phyloP scores from a whole-genome alignment of 768 basidiomycete species.

The Dentipellis sp. region DNA sequence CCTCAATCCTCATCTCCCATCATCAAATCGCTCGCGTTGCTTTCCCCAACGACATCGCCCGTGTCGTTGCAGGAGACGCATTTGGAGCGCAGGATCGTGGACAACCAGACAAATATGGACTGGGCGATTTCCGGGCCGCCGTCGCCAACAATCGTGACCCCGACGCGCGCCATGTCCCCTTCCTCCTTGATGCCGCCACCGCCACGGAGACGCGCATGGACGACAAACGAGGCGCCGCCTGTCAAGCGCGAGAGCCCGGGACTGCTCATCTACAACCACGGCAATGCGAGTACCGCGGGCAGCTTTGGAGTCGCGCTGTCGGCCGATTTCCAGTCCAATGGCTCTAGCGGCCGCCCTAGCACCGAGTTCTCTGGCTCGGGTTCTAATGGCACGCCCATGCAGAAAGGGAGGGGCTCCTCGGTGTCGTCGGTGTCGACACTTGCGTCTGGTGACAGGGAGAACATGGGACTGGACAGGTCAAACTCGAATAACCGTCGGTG shows the following conservation, averaged over 20 bases:
- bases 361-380: constrained; percentile 14
- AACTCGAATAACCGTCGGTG: constrained; percentile 17
- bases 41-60: constrained; percentile 3
- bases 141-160: constrained; percentile 10
- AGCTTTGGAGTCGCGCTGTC: constrained; percentile 22
- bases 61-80: neutral
- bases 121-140: constrained; percentile 13
- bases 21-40: constrained; percentile 16
- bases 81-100: constrained; percentile 12
- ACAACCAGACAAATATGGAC: constrained; percentile 13
- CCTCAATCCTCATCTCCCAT: constrained; percentile 14
- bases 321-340: neutral
- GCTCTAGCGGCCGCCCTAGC: constrained; percentile 3
- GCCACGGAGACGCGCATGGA: constrained; percentile 22
- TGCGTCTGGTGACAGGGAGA: neutral
- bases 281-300: constrained; percentile 26
- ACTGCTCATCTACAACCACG: constrained; percentile 19
- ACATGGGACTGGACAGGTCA: neutral
- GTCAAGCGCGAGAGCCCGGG: constrained; percentile 4
- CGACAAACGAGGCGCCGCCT: constrained; percentile 15
- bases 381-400: constrained; percentile 4
- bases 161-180: constrained; percentile 17
- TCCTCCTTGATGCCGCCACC: constrained; percentile 22
- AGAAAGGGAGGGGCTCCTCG: constrained; percentile 9
- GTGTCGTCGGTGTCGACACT: constrained; percentile 16